Base-by-base conservation (phyloP, 1,284 basidiomycete species). In the Ustilago sp. region DNA sequence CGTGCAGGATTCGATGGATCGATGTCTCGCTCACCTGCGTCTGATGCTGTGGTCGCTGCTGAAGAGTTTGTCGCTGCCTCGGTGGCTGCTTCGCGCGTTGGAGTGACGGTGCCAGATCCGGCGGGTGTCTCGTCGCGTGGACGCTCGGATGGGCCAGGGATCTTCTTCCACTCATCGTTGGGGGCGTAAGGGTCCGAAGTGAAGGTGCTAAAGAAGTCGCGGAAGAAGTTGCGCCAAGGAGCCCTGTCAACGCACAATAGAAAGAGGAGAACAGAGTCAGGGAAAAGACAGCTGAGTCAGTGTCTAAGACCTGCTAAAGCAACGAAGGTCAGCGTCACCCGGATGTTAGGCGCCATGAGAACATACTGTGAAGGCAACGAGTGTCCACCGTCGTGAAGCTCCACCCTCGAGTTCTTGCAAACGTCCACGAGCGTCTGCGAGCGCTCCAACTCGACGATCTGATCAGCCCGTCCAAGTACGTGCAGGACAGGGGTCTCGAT, bases 331-430 rank as follows among this genome's bases (percentile, higher is more conserved):
- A 19, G 35, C 59, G 43, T 48, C 34, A 43, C 52, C 19, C 50
- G 23, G n/a, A 32, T n/a, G 3, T 7, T 45, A 9, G 19, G 17
- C 28, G 15, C 15, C 31, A 35, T 5, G 4, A 43, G 5, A 28
- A 65, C 57, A 45, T 62, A 80, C 80, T 83, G 78, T 15, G 83
- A 81, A 51, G 84, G 84, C 3, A 83, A 51, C 31, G 79, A 77
- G 64, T 86, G 84, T 39, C 84, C 84, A 45, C 84, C 83, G n/a
- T 80, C 79, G 68, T 86, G 84, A 13, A 71, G 59, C 63, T 83
- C 81, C 8, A 86, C 77, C n/a, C 84, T 67, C 0, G 78, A 73
- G 35, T 84, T 75, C 32, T 62, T 63, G 56, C 77, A 80, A 4
- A 60, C 68, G 13, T 83, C 69, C 0, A 81, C 71, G 6, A 84